Evolutionary conservation across 2,329 filamentous ascomycete genomes (phyloP).

Genomic region (Sporothrix mexicana): DNA sequence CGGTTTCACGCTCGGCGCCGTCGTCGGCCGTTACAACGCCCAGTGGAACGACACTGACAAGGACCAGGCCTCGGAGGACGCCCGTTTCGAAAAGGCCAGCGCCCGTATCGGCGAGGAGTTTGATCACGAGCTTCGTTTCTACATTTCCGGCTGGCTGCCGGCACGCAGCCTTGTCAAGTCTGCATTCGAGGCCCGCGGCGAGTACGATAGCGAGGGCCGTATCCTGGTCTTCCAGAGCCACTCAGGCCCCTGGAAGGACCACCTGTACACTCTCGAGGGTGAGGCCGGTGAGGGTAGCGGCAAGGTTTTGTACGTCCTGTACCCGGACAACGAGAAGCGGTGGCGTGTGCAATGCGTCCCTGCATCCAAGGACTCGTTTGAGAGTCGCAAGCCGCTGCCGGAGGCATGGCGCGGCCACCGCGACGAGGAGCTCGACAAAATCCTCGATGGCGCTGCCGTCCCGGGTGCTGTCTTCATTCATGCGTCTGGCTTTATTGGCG

Average conservation of each 20-base stretch:
- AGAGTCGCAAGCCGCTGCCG: slow-evolving; percentile 88
- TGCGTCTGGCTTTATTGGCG: slow-evolving; percentile 93
- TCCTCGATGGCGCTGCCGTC: slow-evolving; percentile 67
- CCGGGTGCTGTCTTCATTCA: slow-evolving; percentile 89
- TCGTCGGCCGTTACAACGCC: slow-evolving; percentile 81
- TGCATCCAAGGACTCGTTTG: slow-evolving; percentile 81
- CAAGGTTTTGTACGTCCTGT: slow-evolving; percentile 93
- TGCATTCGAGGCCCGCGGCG: slow-evolving; percentile 72
- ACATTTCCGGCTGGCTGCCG: slow-evolving; percentile 80
- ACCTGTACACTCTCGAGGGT: slow-evolving; percentile 84
- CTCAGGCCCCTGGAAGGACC: slow-evolving; percentile 93
- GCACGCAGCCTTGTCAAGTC: slow-evolving; percentile 72
- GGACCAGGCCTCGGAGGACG: slow-evolving; percentile 78
- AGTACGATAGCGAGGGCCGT: slow-evolving; percentile 67
- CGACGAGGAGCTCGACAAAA: slow-evolving; percentile 80
- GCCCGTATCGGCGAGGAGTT: slow-evolving; percentile 89
- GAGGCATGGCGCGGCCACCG: slow-evolving; percentile 91
- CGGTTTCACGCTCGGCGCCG: slow-evolving; percentile 81
- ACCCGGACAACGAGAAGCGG: slow-evolving; percentile 73
- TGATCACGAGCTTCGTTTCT: slow-evolving; percentile 77
- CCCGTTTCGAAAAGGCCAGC: slow-evolving; percentile 77
- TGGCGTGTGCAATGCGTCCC: slow-evolving; percentile 97
- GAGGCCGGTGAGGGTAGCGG: slow-evolving; percentile 65
- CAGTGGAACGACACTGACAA: slow-evolving; percentile 74
- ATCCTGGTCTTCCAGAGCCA: slow-evolving; percentile 79